phyloP scores from a whole-genome alignment of 257 asterid genomes.

The Ajuga chamaepitys region DNA sequence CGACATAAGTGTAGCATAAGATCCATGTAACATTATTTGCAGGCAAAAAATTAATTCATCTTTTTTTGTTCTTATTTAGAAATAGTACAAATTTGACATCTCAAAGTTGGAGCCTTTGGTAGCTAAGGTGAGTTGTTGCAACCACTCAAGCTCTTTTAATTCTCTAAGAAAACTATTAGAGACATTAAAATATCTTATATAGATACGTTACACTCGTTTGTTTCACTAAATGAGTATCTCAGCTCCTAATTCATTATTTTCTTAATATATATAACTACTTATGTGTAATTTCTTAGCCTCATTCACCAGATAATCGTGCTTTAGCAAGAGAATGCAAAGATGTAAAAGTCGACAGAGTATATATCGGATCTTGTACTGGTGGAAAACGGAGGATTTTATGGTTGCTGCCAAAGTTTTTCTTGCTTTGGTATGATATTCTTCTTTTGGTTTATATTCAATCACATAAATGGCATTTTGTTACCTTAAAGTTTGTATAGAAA shows the following conservation, averaged over 20 bases:
- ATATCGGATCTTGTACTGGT: constrained; percentile 96
- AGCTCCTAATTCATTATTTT: too few relatives aligned
- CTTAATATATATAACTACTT: too few relatives aligned
- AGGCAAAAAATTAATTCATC: too few relatives aligned
- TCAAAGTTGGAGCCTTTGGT: constrained; percentile 91
- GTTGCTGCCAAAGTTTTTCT: constrained; percentile 91
- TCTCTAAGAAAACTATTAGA: not conserved
- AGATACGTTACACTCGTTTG: too few relatives aligned
- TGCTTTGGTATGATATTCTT: constrained; percentile 59
- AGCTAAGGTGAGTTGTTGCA: constrained; percentile 59
- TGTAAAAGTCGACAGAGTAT: constrained; percentile 87
- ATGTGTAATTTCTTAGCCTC: constrained; percentile 56
- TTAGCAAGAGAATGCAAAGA: constrained; percentile 94
- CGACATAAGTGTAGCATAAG: too few relatives aligned
- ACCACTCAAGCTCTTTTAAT: constrained; percentile 8
- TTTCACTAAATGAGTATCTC: not conserved
- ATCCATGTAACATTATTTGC: too few relatives aligned
- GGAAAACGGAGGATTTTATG: constrained; percentile 94
- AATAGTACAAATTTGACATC: constrained; percentile 77
- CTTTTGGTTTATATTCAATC: too few relatives aligned
- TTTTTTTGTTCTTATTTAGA: too few relatives aligned
- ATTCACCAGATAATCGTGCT: constrained; percentile 96
- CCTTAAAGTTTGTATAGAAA: too few relatives aligned
- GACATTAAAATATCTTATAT: not conserved
- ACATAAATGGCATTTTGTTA: not conserved